phyloP scores from a whole-genome alignment of 2,329 filamentous ascomycete genomes.

The Botrytis elliptica region DNA sequence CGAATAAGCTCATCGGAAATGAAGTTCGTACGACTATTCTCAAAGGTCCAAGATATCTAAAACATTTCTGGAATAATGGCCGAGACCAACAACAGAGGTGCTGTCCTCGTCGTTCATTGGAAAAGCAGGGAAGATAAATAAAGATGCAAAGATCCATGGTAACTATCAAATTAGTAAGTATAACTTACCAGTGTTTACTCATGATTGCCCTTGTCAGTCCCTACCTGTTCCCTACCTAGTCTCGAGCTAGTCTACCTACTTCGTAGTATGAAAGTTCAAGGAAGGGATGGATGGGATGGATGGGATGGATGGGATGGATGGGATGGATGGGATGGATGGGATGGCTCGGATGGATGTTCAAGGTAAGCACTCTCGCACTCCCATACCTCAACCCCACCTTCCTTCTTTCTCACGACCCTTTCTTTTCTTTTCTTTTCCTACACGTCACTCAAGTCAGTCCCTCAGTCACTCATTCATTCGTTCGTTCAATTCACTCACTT shows the following conservation, averaged over 20 bases:
- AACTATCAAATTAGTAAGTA: neutral
- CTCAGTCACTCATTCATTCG: neutral
- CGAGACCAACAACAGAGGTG: neutral
- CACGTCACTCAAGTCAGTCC: neutral
- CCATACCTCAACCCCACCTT: neutral
- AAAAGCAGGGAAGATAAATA: slow-evolving; percentile 3
- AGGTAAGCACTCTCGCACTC: neutral
- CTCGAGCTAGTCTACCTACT: neutral
- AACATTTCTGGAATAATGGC: neutral
- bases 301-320: neutral
- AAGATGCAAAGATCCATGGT: neutral
- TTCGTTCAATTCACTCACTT: neutral
- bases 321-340: neutral
- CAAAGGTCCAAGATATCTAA: neutral
- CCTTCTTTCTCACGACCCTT: neutral
- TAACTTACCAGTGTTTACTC: no score
- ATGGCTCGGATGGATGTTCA: neutral
- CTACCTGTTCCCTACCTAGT: neutral
- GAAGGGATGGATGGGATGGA: neutral
- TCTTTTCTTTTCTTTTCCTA: neutral
- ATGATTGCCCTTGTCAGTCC: neutral
- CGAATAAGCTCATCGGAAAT: neutral
- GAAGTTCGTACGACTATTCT: neutral
- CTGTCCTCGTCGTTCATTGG: neutral
- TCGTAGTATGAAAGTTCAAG: neutral